Conservation (phyloP, 2,329 filamentous ascomycete genomes). For the Neonectria coccinea region DNA sequence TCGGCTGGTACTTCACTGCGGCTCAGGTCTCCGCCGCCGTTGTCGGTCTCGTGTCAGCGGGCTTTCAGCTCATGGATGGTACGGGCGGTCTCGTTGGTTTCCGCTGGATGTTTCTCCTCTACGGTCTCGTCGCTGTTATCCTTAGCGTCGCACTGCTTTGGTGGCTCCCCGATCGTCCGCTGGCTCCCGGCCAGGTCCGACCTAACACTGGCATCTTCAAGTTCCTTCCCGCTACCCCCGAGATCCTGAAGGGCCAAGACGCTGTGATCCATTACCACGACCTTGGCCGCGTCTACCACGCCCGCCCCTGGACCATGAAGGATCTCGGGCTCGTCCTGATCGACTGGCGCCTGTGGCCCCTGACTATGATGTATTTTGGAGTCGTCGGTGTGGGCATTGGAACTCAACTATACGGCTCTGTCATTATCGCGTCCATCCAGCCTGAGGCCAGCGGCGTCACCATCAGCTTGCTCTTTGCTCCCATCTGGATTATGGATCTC, state of each 20-base stretch:
- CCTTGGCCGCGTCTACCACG: constrained; percentile 82
- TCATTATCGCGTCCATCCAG: constrained; percentile 86
- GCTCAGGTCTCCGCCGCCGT: constrained; percentile 90
- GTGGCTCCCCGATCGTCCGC: constrained; percentile 90
- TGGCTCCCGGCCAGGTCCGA: constrained; percentile 75
- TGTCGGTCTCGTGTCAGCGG: constrained; percentile 88
- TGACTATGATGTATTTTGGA: constrained; percentile 93
- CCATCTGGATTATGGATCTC: constrained; percentile 95
- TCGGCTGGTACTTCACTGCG: constrained; percentile 90
- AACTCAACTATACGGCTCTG: constrained; percentile 86
- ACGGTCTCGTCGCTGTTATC: constrained; percentile 79
- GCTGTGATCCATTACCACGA: constrained; percentile 86
- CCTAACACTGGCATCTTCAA: constrained; percentile 64
- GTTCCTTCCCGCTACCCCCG: constrained; percentile 76
- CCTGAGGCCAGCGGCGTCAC: constrained; percentile 77
- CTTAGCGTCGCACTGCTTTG: constrained; percentile 81
- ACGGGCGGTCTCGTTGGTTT: constrained; percentile 81
- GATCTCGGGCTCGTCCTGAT: constrained; percentile 78
- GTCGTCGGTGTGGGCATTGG: constrained; percentile 94
- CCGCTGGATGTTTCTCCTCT: constrained; percentile 93
- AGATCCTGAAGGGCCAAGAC: constrained; percentile 81
- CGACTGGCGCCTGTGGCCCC: constrained; percentile 90
- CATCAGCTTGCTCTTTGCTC: constrained; percentile 85
- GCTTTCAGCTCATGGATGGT: constrained; percentile 92
- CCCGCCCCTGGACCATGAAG: constrained; percentile 76